Base-by-base conservation (phyloP, 2,329 filamentous ascomycete genomes). In the Aspergillus sp. region DNA sequence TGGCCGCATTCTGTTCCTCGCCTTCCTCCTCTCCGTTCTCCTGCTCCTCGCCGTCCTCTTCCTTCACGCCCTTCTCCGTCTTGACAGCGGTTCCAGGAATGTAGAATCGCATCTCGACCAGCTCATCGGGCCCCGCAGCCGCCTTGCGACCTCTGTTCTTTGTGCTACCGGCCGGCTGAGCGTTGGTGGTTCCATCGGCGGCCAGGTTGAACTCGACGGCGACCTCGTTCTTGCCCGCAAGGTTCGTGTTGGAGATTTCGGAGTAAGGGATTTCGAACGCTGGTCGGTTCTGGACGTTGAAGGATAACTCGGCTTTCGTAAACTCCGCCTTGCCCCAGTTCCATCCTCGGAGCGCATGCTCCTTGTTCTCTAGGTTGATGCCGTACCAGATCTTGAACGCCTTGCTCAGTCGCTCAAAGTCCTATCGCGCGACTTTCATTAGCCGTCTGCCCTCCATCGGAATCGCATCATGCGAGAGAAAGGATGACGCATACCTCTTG, bases 271-370 rank as follows among this genome's bases (percentile, higher is more conserved):
- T 87, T 74, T 97, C 94, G 72, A 99, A 99, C 4, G 93, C 90
- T 3, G 94, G 94, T 64, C 91, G 86, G 74, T 97, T 99, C 70
- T 96, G 91, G 34, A 99, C 94, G 71, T 92, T 97, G 80, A 99
- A 99, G 25, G 89, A 84, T 51, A 99, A 84, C 77, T 99, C 94
- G 50, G 91, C 88, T 75, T 97, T 96, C 56, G 88, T 88, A 70
- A 99, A 96, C 66, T 99, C 94, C 59, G 91, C 90, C 76, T 97
- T 99, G 66, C 94, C 94, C 95, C 94, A 99, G 72, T 99, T 99
- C 94, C 94, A 99, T 52, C 94, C 94, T 63, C 94, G 86, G 54
- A 99, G 79, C 20, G 94, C 91, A 73, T 97, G 94, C 74, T 99
- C 94, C 73, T 90, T 91, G 71, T 85, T 89, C 71, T 97, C 92